Evolutionary conservation across 1,139 yeast genomes (phyloP).

Genomic region (Sugiyamaella xylanicola): DNA sequence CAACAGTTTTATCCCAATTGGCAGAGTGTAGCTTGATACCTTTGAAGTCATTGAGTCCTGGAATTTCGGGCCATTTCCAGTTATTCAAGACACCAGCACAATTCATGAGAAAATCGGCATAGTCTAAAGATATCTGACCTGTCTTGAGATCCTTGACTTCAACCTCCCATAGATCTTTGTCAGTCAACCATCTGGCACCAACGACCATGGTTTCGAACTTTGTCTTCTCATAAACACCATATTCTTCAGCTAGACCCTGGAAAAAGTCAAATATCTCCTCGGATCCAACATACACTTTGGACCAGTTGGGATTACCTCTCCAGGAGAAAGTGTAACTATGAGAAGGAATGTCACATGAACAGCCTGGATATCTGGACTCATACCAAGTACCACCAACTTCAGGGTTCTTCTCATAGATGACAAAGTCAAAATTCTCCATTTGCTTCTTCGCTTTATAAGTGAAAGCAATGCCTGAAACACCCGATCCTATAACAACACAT

Average conservation of each 20-base stretch:
- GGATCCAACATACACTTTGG: constrained; percentile 31
- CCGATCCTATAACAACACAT: constrained; percentile 43
- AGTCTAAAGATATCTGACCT: constrained; percentile 24
- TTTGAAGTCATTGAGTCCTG: constrained; percentile 35
- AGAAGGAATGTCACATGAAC: constrained; percentile 37
- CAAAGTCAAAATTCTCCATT: constrained; percentile 17
- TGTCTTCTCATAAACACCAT: constrained; percentile 30
- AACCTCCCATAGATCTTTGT: constrained; percentile 31
- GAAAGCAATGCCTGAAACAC: constrained; percentile 43
- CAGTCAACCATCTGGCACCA: constrained; percentile 31
- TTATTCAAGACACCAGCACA: constrained; percentile 34
- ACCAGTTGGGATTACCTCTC: constrained; percentile 37
- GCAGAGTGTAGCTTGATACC: constrained; percentile 36
- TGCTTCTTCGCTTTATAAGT: constrained; percentile 24
- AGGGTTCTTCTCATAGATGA: constrained; percentile 32
- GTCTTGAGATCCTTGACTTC: constrained; percentile 23
- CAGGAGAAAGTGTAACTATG: constrained; percentile 37
- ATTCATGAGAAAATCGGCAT: constrained; percentile 29
- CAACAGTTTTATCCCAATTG: constrained; percentile 33
- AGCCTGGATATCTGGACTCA: constrained; percentile 36
- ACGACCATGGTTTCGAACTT: constrained; percentile 30
- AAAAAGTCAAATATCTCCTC: constrained; percentile 28
- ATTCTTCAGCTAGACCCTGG: constrained; percentile 19
- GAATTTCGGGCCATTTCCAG: constrained; percentile 32
- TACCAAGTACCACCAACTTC: constrained; percentile 38